Evolutionary conservation across 768 basidiomycete genomes (phyloP).

Genomic region (Pisolithus marmoratus): DNA sequence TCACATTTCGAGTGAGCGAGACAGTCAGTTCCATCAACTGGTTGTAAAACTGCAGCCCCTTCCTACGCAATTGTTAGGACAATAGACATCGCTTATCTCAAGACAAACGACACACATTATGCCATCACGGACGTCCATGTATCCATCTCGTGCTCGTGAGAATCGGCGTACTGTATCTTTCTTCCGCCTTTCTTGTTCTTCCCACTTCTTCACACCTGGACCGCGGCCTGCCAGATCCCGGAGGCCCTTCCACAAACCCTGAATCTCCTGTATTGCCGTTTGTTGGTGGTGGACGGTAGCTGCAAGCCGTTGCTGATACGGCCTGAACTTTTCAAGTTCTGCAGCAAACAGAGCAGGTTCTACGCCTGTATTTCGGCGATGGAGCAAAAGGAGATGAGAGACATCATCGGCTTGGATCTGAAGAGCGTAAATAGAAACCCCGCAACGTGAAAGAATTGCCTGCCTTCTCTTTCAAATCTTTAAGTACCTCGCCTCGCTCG

Average conservation of each 20-base stretch:
- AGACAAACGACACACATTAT: constrained; percentile 52
- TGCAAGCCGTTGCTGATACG: constrained; percentile 78
- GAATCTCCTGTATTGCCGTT: constrained; percentile 65
- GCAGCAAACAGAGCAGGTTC: constrained; percentile 87
- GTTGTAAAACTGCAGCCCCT: constrained; percentile 84
- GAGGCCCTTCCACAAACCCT: constrained; percentile 66
- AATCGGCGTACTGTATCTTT: constrained; percentile 71
- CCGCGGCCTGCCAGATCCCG: constrained; percentile 72
- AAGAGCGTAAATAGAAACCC: not conserved
- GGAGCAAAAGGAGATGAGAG: constrained; percentile 87
- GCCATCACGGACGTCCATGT: constrained; percentile 83
- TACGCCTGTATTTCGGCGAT: constrained; percentile 75
- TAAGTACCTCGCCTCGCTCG: constrained; percentile 82
- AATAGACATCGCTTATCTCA: not conserved
- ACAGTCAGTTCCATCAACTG: constrained; percentile 65
- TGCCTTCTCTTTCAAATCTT: constrained; percentile 96
- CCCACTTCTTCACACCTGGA: constrained; percentile 72
- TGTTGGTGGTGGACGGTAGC: constrained; percentile 78
- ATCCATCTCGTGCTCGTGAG: constrained; percentile 71
- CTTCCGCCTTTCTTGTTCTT: constrained; percentile 74
- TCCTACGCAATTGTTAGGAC: constrained; percentile 39
- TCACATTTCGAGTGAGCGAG: constrained; percentile 53
- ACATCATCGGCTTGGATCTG: constrained; percentile 96
- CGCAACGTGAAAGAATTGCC: not conserved
- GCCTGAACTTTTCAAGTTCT: constrained; percentile 93